These are phyloP conservation scores for Plasmodium billcollinsi DNA, from an alignment of 169 alveolate genomes.

Conservation along the genomic window DNA sequence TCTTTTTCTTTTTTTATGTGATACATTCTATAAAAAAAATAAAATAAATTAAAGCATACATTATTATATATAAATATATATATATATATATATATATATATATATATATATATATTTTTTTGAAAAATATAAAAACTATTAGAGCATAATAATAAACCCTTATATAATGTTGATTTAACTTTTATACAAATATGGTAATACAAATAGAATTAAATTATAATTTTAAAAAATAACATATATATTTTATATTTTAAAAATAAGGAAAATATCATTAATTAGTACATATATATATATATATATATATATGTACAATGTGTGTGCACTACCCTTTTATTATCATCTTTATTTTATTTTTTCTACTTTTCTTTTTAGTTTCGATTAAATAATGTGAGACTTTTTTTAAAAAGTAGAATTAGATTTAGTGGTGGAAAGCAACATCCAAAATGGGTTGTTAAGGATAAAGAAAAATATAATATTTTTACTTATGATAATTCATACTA, in stretches of 20 bases:
- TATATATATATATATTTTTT: no score
- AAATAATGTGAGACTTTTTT: slow-evolving; percentile 75
- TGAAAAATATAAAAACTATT: neutral
- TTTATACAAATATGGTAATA: no score
- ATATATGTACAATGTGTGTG: neutral
- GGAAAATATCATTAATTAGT: neutral
- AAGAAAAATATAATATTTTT: slow-evolving; percentile 66
- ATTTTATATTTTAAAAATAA: neutral
- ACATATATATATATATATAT: neutral
- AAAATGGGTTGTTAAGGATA: slow-evolving; percentile 76
- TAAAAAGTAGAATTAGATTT: slow-evolving; percentile 69
- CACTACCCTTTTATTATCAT: neutral
- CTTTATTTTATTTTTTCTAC: neutral
- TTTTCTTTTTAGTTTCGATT: slow-evolving; percentile 60
- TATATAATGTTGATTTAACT: neutral
- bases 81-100: no score
- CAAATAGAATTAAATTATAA: no score
- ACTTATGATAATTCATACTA: slow-evolving; percentile 75
- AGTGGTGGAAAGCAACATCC: slow-evolving; percentile 78
- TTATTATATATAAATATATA: no score
- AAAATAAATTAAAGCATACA: no score
- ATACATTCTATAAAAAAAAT: no score
- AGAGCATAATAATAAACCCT: neutral
- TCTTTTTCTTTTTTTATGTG: no score
- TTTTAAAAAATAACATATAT: no score